Conservation (phyloP, 2,329 filamentous ascomycete genomes). For the Alternaria viburni region DNA sequence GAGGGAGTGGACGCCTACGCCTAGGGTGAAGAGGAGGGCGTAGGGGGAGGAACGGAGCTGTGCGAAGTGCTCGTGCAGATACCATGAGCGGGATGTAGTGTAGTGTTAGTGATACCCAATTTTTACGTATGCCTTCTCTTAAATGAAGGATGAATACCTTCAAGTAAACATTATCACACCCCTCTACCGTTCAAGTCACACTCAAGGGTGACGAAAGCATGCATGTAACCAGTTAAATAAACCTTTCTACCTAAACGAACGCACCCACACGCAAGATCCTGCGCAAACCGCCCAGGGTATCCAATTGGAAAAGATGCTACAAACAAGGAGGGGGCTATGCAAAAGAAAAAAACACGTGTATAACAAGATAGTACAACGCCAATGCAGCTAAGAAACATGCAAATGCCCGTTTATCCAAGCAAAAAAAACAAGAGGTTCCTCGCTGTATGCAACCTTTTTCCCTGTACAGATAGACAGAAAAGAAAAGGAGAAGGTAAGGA, state of each 20-base stretch:
- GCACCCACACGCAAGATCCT: neutral
- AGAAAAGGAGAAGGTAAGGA: neutral
- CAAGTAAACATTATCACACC: too few relatives aligned
- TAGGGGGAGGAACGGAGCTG: slow-evolving; percentile 4
- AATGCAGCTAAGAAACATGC: neutral
- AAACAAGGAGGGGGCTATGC: neutral
- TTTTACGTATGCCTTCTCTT: neutral
- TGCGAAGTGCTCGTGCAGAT: slow-evolving; percentile 37
- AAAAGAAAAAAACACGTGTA: neutral
- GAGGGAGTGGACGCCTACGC: slow-evolving; percentile 41
- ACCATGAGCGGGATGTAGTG: neutral
- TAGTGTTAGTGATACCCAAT: neutral
- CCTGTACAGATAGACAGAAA: neutral
- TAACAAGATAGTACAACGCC: neutral
- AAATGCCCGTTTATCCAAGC: neutral
- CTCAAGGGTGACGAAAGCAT: neutral
- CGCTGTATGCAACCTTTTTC: neutral
- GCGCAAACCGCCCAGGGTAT: neutral
- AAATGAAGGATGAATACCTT: neutral
- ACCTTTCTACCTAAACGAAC: neutral
- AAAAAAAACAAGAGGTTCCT: neutral
- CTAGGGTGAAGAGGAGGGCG: slow-evolving; percentile 19
- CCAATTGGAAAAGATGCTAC: neutral
- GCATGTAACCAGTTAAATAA: neutral
- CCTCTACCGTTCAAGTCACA: too few relatives aligned